Evolutionary conservation across 1,139 yeast species (phyloP), one percentile per base, ranked within the genome.

Genomic region (Magnusiomyces fungicola): DNA sequence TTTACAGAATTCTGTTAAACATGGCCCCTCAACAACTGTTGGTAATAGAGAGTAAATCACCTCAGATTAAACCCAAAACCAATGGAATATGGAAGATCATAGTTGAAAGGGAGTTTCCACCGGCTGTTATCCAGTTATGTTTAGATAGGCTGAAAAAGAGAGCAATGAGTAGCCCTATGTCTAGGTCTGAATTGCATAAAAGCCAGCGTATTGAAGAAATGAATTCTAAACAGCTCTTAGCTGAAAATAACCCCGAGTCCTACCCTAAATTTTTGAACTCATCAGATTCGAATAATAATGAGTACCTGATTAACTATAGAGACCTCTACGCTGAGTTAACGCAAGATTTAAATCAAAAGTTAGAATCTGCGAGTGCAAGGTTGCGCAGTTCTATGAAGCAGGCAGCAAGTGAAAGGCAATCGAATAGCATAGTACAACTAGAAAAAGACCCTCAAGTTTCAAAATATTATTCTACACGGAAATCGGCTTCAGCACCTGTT

Each of bases 1-100:
- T 42, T 14, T 14, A 18, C 27, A 22, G 24, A 16, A 42, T 32
- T 32, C 16, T 42, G 30, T 23, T 23, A 5, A 16, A 10, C 14
- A 30, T 42, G 38, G 22, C 45, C 9, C 38, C 45, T 4, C 21
- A 32, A 22, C 37, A 42, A 12, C 37, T 42, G 3, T 24, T 42
- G 14, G 32, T 18, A 2, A 27, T 42, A 5, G 45, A 42, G 32
- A 22, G 37, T 3, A 42, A 42, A 16, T 42, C 45, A 12, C 45
- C 45, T n/a, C 45, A 42, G 30, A 21, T 42, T 21, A 32, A 32
- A 12, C 22, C 16, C 18, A 12, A 22, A 30, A 24, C 45, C 6
- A 32, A 42, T 12, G 19, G 22, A 16, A 19, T 42, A 32, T 42
- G 45, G 45, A 42, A 30, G 19, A 14, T 12, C 5, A n/a, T 30